phyloP scores from a whole-genome alignment of 2,329 filamentous ascomycete species.

The Ambrosiella xylebori region DNA sequence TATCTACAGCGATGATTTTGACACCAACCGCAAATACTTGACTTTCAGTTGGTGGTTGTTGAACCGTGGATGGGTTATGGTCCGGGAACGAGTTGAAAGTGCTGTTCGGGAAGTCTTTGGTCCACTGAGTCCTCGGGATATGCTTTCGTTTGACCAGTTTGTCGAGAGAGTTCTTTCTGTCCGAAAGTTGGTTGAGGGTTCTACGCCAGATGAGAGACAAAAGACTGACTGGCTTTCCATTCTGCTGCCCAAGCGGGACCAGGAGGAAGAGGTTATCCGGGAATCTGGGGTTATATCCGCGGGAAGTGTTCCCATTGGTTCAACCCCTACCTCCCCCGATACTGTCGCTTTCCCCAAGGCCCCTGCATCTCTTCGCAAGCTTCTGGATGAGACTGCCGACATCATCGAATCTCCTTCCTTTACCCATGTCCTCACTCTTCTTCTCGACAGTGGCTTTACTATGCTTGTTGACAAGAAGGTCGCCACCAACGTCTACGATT shows the following conservation, averaged over 20 bases:
- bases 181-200: slow-evolving; percentile 67
- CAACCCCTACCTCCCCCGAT: slow-evolving; percentile 14
- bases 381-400: slow-evolving; percentile 91
- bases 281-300: slow-evolving; percentile 64
- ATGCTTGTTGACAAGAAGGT: slow-evolving; percentile 71
- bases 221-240: slow-evolving; percentile 59
- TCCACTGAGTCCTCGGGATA: slow-evolving; percentile 72
- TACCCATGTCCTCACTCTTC: slow-evolving; percentile 63
- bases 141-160: slow-evolving; percentile 65
- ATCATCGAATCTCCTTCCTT: slow-evolving; percentile 89
- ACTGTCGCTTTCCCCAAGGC: slow-evolving; percentile 15
- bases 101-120: slow-evolving; percentile 84
- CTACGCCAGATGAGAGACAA: slow-evolving; percentile 23
- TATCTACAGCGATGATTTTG: slow-evolving; percentile 80
- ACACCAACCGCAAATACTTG: slow-evolving; percentile 85
- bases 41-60: slow-evolving; percentile 98
- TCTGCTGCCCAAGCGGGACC: slow-evolving; percentile 59
- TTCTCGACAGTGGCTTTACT: slow-evolving; percentile 78
- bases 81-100: slow-evolving; percentile 65
- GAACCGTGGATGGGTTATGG: slow-evolving; percentile 70
- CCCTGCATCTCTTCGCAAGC: slow-evolving; percentile 46
- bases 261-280: slow-evolving; percentile 68
- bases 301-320: slow-evolving; percentile 16
- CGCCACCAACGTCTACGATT: slow-evolving; percentile 59
- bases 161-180: slow-evolving; percentile 69